Evolutionary conservation across 768 basidiomycete genomes (phyloP).

Genomic region (Tephrocybe sp.): DNA sequence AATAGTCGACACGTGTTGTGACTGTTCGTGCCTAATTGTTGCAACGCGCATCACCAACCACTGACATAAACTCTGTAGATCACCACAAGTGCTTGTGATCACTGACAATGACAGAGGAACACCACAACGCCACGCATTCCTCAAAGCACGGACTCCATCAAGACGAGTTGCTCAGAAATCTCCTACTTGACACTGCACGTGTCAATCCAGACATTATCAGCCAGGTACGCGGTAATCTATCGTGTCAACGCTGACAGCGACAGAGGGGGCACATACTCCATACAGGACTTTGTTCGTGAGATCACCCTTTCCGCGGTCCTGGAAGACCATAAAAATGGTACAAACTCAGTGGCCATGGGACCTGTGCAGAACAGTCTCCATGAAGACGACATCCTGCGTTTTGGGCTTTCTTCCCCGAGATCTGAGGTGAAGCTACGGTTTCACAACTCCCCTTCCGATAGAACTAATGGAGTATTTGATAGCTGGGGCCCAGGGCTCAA

Average conservation of each 20-base stretch:
- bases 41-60: too few species aligned
- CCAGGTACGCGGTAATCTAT: slow-evolving; percentile 4
- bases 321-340: not conserved
- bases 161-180: not conserved
- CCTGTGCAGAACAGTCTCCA: not conserved
- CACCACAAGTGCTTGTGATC: not conserved
- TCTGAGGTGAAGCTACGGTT: slow-evolving; percentile 5
- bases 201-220: slow-evolving; percentile 1
- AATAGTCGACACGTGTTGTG: slow-evolving; percentile 13
- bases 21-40: slow-evolving; percentile 4
- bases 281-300: slow-evolving; percentile 9
- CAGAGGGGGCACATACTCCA: not conserved
- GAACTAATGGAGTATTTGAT: not conserved
- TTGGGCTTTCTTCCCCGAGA: slow-evolving; percentile 9
- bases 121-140: not conserved
- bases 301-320: slow-evolving; percentile 5
- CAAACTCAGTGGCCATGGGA: not conserved
- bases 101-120: not conserved
- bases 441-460: not conserved
- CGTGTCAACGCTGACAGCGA: not conserved
- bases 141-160: not conserved
- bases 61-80: slow-evolving; percentile 1
- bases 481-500: slow-evolving; percentile 11
- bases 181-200: slow-evolving; percentile 10
- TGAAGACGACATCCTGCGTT: slow-evolving; percentile 14